A percentile compares a stretch with the other conserved stretches of the same genome.
Conservation (phyloP, 2,329 filamentous ascomycete genomes). For the Penicillium capsulatum region DNA sequence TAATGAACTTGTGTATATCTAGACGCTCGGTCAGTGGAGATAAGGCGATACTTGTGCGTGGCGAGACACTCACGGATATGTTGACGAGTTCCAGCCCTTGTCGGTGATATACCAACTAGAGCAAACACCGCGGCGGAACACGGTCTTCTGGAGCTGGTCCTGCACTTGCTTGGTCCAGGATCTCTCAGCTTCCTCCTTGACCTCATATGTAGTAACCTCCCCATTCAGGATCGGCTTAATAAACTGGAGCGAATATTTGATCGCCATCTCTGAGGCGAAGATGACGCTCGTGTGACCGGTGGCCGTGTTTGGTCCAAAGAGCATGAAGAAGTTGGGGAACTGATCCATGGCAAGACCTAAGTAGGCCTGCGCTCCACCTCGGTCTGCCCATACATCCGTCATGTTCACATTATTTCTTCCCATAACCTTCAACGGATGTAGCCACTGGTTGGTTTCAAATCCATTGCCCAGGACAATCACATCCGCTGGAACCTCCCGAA, state of each 20-base stretch:
- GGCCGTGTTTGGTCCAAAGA: constrained; percentile 60
- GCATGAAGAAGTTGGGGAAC: constrained; percentile 63
- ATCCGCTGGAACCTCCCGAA: constrained; percentile 51
- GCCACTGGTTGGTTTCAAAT: constrained; percentile 54
- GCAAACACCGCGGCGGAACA: constrained; percentile 48
- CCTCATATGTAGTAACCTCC: constrained; percentile 44
- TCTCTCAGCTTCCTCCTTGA: constrained; percentile 48
- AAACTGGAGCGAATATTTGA: constrained; percentile 58
- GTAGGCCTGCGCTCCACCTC: constrained; percentile 61
- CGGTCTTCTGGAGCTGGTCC: constrained; percentile 41
- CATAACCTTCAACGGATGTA: constrained; percentile 51
- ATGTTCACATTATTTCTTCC: constrained; percentile 51
- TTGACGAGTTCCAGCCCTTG: constrained; percentile 49
- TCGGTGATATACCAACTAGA: constrained; percentile 49
- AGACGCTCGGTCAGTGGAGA: constrained; percentile 9
- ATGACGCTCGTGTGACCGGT: constrained; percentile 61
- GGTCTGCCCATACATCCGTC: constrained; percentile 54
- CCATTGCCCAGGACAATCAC: constrained; percentile 61
- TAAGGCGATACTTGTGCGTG: neutral
- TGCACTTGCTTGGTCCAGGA: constrained; percentile 49
- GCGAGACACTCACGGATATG: constrained; percentile 41
- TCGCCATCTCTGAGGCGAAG: constrained; percentile 57
- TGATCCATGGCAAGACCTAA: constrained; percentile 55
- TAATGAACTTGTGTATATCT: constrained; percentile 53
- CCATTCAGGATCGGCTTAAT: constrained; percentile 52